phyloP scores from a whole-genome alignment of 2,329 filamentous ascomycete species.

The Cladophialophora carrionii region DNA sequence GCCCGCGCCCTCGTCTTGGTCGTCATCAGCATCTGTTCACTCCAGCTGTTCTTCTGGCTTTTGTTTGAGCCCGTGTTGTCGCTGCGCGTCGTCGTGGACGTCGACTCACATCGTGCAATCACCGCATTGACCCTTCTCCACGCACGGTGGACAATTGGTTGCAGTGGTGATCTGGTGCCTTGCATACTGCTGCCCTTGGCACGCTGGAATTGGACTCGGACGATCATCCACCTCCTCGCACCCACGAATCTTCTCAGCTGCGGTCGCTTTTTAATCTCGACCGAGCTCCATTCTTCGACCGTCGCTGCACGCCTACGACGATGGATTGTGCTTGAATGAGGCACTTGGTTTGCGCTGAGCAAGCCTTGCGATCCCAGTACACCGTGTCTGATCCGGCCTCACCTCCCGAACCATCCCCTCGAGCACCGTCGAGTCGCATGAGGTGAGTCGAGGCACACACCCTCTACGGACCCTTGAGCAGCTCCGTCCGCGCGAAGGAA shows the following conservation, averaged over 20 bases:
- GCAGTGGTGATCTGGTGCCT: slow-evolving; percentile 17
- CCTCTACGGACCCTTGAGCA: slow-evolving; percentile 3
- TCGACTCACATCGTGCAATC: slow-evolving; percentile 10
- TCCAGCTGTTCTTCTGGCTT: not conserved
- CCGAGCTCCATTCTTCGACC: not conserved
- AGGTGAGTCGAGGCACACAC: slow-evolving; percentile 1
- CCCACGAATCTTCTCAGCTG: slow-evolving; percentile 5
- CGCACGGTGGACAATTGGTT: slow-evolving; percentile 15
- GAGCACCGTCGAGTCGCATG: slow-evolving; percentile 18
- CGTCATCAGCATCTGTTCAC: slow-evolving; percentile 15
- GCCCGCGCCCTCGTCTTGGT: not conserved
- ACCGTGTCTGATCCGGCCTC: slow-evolving; percentile 21
- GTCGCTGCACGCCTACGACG: slow-evolving; percentile 14
- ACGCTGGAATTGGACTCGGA: slow-evolving; percentile 17
- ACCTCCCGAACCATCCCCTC: slow-evolving; percentile 7
- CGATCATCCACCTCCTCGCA: slow-evolving; percentile 28
- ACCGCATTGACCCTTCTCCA: slow-evolving; percentile 20
- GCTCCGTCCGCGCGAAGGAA: not conserved
- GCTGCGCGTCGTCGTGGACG: not conserved
- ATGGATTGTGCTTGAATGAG: slow-evolving; percentile 30
- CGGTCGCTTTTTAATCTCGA: slow-evolving; percentile 11
- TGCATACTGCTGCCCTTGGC: slow-evolving; percentile 29
- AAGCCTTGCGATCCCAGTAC: slow-evolving; percentile 18
- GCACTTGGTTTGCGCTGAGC: slow-evolving; percentile 20
- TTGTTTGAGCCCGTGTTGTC: not conserved